These are phyloP conservation scores for Ampelocalamus luodianensis DNA, from an alignment of 176 grass and related monocot species.

Conservation along the genomic window DNA sequence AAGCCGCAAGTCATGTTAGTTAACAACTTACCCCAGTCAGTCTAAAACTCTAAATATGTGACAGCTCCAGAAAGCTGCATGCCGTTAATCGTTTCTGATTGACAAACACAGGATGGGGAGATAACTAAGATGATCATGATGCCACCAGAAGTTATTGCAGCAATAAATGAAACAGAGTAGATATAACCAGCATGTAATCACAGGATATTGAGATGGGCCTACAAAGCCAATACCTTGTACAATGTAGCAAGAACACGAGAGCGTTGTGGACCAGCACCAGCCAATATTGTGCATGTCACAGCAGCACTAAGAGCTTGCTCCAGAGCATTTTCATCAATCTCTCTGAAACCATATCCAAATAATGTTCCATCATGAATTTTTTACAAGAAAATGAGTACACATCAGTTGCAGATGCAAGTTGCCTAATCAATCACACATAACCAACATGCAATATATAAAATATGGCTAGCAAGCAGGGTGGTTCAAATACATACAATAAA, in stretches of 20 bases:
- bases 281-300: constrained; percentile 97
- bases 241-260: constrained; percentile 96
- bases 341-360: constrained; percentile 56
- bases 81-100: background rate
- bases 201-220: background rate
- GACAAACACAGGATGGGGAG: background rate
- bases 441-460: background rate
- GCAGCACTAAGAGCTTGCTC: constrained; percentile 98
- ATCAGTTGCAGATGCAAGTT: background rate
- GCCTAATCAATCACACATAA: background rate
- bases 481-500: background rate
- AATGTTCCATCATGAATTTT: constrained; percentile 35
- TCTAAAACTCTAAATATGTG: background rate
- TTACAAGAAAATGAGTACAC: background rate
- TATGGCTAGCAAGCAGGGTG: background rate
- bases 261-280: constrained; percentile 93
- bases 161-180: background rate
- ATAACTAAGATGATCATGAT: background rate
- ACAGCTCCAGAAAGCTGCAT: background rate
- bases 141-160: background rate
- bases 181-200: too few relatives aligned
- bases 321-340: constrained; percentile 96
- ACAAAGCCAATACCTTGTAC: constrained; percentile 76
- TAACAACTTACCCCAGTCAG: background rate
- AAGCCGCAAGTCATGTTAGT: background rate